phyloP scores from a whole-genome alignment of 1,284 basidiomycete species.

The Heterobasidion parviporum region DNA sequence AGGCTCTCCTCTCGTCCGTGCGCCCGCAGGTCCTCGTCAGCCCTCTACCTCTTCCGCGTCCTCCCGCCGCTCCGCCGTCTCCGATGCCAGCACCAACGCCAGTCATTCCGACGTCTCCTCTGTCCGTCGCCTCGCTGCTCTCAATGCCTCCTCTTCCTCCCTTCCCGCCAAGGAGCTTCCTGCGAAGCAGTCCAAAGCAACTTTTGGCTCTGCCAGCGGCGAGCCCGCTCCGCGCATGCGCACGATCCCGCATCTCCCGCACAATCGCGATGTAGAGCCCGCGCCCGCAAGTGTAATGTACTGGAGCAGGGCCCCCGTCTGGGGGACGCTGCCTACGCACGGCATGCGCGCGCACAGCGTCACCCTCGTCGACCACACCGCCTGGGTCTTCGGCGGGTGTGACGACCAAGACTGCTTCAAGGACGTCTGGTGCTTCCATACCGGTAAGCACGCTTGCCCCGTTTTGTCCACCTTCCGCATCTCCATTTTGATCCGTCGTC shows the following conservation, averaged over 20 bases:
- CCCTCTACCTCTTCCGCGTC: not conserved
- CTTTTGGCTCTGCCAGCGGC: not conserved
- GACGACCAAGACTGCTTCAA: conserved; percentile 72
- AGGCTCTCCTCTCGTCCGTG: not conserved
- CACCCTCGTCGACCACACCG: conserved; percentile 73
- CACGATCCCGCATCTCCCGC: conserved; percentile 43
- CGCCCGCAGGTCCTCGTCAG: not conserved
- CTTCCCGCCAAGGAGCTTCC: conserved; percentile 3
- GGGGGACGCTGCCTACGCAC: conserved; percentile 66
- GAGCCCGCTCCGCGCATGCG: conserved; percentile 24
- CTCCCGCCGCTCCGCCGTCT: not conserved
- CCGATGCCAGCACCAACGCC: not conserved
- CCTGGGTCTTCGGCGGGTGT: conserved; percentile 88
- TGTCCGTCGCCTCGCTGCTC: conserved; percentile 2
- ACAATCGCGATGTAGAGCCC: conserved; percentile 45
- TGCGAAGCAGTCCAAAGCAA: not conserved
- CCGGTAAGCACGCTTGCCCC: conserved; percentile 39
- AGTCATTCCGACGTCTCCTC: not conserved
- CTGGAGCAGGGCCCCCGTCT: conserved; percentile 79
- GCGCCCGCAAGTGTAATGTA: conserved; percentile 68
- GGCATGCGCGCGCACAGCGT: conserved; percentile 80
- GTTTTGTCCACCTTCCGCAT: not conserved
- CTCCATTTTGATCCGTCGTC: not conserved
- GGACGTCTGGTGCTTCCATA: conserved; percentile 84
- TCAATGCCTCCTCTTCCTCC: conserved; percentile 7